Conservation (phyloP, 192 early-diverging fungal genomes). For the Entomortierella parvispora region DNA sequence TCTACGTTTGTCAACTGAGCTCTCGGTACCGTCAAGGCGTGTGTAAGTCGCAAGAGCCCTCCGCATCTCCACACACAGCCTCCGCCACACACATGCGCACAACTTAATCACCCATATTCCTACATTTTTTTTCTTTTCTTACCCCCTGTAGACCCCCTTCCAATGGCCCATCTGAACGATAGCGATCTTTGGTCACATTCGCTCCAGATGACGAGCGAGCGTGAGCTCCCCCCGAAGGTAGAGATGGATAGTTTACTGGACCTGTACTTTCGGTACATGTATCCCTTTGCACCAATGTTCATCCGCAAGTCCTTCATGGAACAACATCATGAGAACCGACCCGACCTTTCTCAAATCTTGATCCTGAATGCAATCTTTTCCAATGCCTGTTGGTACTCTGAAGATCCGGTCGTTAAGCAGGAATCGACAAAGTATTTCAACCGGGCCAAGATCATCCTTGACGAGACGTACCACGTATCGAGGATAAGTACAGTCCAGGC, state of each 20-base stretch:
- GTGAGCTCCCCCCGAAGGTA: conserved; percentile 63
- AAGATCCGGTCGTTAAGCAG: conserved; percentile 42
- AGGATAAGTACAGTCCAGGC: conserved; percentile 69
- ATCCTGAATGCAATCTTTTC: conserved; percentile 65
- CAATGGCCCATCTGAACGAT: conserved; percentile 31
- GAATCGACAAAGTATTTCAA: conserved; percentile 62
- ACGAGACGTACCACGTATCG: conserved; percentile 70
- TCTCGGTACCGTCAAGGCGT: conserved; percentile 59
- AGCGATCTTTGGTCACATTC: conserved; percentile 38
- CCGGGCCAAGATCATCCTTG: conserved; percentile 74
- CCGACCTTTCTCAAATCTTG: conserved; percentile 45
- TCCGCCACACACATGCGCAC: too few species aligned
- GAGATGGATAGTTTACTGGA: conserved; percentile 64
- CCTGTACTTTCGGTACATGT: conserved; percentile 73
- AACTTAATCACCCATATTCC: too few species aligned
- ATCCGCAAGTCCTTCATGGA: conserved; percentile 59
- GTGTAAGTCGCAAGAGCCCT: conserved; percentile 6
- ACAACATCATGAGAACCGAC: conserved; percentile 22
- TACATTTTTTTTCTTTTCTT: neutral
- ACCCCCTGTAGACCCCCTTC: conserved; percentile 14
- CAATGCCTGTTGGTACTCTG: conserved; percentile 56
- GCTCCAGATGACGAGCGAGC: conserved; percentile 35
- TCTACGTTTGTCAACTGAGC: conserved; percentile 74
- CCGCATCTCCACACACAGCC: neutral
- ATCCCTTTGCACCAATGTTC: conserved; percentile 75